Evolutionary conservation across 805 yeast species (phyloP).

Genomic region (Saccharomycopsis sp.): DNA sequence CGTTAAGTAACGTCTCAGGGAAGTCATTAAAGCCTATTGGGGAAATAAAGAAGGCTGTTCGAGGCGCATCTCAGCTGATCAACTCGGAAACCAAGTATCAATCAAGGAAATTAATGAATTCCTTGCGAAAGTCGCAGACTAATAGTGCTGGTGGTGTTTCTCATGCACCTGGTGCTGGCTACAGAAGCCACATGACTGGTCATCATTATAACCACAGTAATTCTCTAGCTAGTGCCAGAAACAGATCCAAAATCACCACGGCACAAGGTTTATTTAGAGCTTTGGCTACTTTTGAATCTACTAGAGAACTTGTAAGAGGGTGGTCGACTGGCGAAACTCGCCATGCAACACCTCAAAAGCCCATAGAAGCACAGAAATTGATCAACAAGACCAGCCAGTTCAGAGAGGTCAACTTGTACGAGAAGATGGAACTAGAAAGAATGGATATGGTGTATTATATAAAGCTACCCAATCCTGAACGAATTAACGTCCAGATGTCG

Average conservation of each 20-base stretch:
- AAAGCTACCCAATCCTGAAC: conserved; percentile 3
- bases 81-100: not conserved
- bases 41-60: conserved; percentile 4
- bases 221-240: conserved; percentile 1
- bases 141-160: not conserved
- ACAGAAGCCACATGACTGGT: not conserved
- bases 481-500: conserved; percentile 20
- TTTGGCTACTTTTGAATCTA: conserved; percentile 19
- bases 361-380: not conserved
- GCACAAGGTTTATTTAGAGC: conserved; percentile 14
- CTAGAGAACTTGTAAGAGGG: conserved; percentile 10
- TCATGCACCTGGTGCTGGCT: no score
- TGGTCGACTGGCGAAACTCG: not conserved
- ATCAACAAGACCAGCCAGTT: not conserved
- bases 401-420: conserved; percentile 17
- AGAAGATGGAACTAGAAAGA: conserved; percentile 13
- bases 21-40: not conserved
- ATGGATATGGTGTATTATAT: conserved; percentile 15
- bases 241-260: conserved; percentile 2
- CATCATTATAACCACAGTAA: not conserved
- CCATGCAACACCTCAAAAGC: not conserved
- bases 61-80: not conserved
- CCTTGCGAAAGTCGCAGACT: not conserved
- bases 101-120: not conserved
- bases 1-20: conserved; percentile 2